Base-by-base conservation (phyloP, 1,284 basidiomycete species). In the Ceratobasidium sp. region DNA sequence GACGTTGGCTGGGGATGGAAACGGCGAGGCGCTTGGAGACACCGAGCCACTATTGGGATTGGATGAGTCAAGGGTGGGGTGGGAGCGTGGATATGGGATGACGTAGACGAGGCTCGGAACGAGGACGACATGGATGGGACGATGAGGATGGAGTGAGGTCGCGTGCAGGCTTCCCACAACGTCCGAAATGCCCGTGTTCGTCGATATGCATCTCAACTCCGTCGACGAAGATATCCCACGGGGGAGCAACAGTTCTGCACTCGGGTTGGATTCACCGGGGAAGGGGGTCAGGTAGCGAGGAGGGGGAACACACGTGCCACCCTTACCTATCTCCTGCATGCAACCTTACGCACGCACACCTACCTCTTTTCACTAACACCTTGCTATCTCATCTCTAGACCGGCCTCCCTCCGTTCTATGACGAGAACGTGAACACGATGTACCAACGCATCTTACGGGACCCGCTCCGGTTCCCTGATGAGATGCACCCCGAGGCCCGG, bases 341-440 rank as follows among this genome's bases (percentile, higher is more conserved):
- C 40, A 17, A 40, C 20, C 48, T 38, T n/a, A n/a, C n/a, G 9
- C 52, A 20, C 69, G 20, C 66, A 12, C 28, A 54, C 48, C 20
- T 33, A 33, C 38, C 28, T 6, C n/a, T 59, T n/a, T 26, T 28
- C 59, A 12, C 23, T 33, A 33, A 33, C 33, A 33, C 54, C 3
- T 59, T 48, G 28, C 56, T 46, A 38, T 79, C 67, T 79, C 62
- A 40, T 28, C 44, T 40, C 33, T 9, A 96, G 91, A 96, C 96
- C 9, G 97, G 97, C 33, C 90, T 99, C 20, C 97, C 97, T 33
- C 97, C 97, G 0, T 99, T 98, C 89, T 99, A 99, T 85, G 97
- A 98, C 84, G 97, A 99, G 85, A 97, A 98, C 83, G 96, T 97
- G 66, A 97, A 98, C 87, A 93, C 94, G 73, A 97, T 96, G 96